Evolutionary conservation across 768 basidiomycete species (phyloP).

Genomic region (Mycena sanguinolenta): DNA sequence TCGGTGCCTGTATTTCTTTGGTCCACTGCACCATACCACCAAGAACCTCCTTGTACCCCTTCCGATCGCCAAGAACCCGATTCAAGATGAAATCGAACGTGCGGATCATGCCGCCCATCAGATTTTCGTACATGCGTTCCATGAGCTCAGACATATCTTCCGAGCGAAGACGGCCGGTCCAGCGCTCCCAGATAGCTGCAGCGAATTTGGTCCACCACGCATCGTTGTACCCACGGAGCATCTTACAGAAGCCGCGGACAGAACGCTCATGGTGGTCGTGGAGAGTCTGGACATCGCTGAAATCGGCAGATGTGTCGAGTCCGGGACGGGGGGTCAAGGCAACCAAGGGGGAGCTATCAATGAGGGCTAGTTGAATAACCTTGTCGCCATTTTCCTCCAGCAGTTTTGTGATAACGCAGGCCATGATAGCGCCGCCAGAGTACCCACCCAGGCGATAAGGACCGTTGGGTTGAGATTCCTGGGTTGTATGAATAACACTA

Average conservation of each 20-base stretch:
- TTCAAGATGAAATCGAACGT: background rate
- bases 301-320: background rate
- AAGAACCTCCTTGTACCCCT: background rate
- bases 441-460: constrained; percentile 10
- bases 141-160: background rate
- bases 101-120: background rate
- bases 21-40: background rate
- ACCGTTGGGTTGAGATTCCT: constrained; percentile 6
- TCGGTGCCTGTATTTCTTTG: background rate
- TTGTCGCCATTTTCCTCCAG: background rate
- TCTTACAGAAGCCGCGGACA: background rate
- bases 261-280: background rate
- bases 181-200: background rate
- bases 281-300: background rate
- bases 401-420: background rate
- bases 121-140: background rate
- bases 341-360: background rate
- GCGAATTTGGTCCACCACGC: background rate
- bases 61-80: background rate
- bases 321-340: background rate
- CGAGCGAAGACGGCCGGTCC: background rate
- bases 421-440: constrained; percentile 1
- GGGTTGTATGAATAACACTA: background rate
- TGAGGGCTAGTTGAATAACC: background rate
- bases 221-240: no score